Conservation (phyloP, 495 filamentous ascomycete genomes). For the Aspergillus ostianus region DNA sequence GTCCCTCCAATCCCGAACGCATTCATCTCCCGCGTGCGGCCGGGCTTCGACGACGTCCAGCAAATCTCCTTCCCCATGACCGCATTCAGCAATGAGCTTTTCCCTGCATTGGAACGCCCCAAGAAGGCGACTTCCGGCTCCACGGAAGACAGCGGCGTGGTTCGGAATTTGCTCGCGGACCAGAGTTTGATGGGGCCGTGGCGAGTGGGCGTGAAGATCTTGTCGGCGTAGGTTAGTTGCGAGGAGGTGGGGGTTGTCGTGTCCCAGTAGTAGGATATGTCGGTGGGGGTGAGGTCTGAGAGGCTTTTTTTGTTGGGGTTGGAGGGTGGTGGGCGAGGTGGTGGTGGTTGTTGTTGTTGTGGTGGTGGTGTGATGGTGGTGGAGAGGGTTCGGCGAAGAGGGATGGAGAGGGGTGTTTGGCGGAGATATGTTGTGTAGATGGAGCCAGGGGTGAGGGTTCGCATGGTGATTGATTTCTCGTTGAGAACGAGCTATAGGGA, state of each 20-base stretch:
- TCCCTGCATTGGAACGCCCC: slow-evolving; percentile 90
- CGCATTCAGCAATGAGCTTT: slow-evolving; percentile 83
- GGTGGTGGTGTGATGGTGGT: slow-evolving; percentile 1
- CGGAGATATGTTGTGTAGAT: not conserved
- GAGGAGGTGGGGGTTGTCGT: slow-evolving; percentile 50
- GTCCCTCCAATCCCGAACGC: slow-evolving; percentile 71
- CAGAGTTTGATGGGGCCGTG: slow-evolving; percentile 65
- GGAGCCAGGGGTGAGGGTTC: too few relatives aligned
- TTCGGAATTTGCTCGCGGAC: slow-evolving; percentile 68
- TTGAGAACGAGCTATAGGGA: not conserved
- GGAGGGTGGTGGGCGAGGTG: not conserved
- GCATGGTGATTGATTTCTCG: not conserved
- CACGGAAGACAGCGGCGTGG: slow-evolving; percentile 44
- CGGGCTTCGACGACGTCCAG: slow-evolving; percentile 69
- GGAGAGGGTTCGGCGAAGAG: not conserved
- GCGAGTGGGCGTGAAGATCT: slow-evolving; percentile 57
- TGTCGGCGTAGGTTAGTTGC: slow-evolving; percentile 55
- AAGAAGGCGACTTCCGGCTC: slow-evolving; percentile 66
- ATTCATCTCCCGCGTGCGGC: slow-evolving; percentile 79
- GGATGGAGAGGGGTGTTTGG: not conserved
- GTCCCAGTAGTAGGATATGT: slow-evolving; percentile 56
- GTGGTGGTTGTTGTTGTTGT: too few relatives aligned
- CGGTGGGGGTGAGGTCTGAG: slow-evolving; percentile 33
- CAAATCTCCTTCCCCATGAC: slow-evolving; percentile 61
- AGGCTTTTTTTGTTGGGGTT: slow-evolving; percentile 32